phyloP scores from a whole-genome alignment of 768 basidiomycete species.

The Trametes meyenii region DNA sequence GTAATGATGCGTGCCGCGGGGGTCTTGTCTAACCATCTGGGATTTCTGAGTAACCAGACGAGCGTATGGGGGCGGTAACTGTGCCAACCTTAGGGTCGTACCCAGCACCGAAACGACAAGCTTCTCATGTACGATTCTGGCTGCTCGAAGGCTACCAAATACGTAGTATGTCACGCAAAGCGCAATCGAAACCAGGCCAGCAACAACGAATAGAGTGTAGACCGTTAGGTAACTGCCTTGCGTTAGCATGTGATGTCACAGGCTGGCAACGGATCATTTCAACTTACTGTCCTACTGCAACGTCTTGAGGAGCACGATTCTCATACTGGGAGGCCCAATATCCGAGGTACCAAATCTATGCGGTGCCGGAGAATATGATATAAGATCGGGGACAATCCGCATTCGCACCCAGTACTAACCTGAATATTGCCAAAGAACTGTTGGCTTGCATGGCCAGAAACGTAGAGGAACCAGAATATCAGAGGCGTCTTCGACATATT shows the following conservation, averaged over 20 bases:
- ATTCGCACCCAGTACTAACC: background rate
- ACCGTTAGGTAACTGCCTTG: constrained; percentile 48
- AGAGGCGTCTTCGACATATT: constrained; percentile 7
- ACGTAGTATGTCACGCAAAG: constrained; percentile 39
- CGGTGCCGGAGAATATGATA: background rate
- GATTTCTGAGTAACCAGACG: constrained; percentile 49
- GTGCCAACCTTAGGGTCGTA: constrained; percentile 40
- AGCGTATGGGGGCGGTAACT: constrained; percentile 36
- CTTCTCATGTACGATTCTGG: constrained; percentile 52
- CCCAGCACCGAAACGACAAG: constrained; percentile 57
- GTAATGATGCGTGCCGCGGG: constrained; percentile 51
- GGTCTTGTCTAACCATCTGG: constrained; percentile 49
- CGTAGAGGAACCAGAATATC: constrained; percentile 11
- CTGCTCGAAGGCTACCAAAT: constrained; percentile 54
- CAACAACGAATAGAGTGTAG: constrained; percentile 43
- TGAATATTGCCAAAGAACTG: constrained; percentile 3
- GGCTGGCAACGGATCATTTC: background rate
- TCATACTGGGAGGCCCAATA: constrained; percentile 31
- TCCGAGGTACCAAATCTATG: constrained; percentile 48
- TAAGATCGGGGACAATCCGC: too few relatives aligned
- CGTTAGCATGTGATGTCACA: background rate
- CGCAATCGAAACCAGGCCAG: background rate
- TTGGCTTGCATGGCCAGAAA: background rate
- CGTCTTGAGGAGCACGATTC: constrained; percentile 11
- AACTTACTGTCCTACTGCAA: constrained; percentile 24